phyloP scores from a whole-genome alignment of 306 rosid genomes.

The Inga oerstediana region DNA sequence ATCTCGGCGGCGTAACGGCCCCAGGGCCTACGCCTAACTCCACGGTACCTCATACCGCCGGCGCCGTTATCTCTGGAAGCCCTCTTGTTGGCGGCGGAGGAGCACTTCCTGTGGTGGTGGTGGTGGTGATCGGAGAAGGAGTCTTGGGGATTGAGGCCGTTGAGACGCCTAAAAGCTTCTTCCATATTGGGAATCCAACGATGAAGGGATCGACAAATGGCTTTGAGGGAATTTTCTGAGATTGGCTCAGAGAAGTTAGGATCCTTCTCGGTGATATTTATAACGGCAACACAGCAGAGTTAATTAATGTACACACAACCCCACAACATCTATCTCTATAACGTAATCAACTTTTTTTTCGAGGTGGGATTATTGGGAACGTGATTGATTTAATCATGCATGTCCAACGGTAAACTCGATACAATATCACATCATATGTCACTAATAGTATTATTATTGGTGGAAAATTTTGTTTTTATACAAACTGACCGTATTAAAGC shows the following conservation, averaged over 20 bases:
- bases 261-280: conserved; percentile 27
- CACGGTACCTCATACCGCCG: conserved; percentile 67
- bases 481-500: too few species aligned
- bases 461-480: too few species aligned
- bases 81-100: conserved; percentile 42
- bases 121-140: conserved; percentile 16
- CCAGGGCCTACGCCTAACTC: conserved; percentile 97
- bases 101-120: conserved; percentile 30
- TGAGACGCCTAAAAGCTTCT: conserved; percentile 61
- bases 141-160: conserved; percentile 33
- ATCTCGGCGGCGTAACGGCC: conserved; percentile 98
- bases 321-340: background rate
- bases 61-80: conserved; percentile 33
- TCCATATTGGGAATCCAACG: conserved; percentile 47
- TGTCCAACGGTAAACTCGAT: conserved; percentile 29
- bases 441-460: too few species aligned
- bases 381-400: conserved; percentile 53
- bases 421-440: background rate
- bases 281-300: conserved; percentile 4
- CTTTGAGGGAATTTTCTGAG: background rate
- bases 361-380: conserved; percentile 26
- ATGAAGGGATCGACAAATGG: background rate
- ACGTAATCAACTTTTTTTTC: background rate
- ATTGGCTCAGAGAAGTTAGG: background rate
- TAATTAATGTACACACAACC: conserved; percentile 7